Evolutionary conservation across 495 filamentous ascomycete species (phyloP).

Genomic region (Xeromyces bisporus): DNA sequence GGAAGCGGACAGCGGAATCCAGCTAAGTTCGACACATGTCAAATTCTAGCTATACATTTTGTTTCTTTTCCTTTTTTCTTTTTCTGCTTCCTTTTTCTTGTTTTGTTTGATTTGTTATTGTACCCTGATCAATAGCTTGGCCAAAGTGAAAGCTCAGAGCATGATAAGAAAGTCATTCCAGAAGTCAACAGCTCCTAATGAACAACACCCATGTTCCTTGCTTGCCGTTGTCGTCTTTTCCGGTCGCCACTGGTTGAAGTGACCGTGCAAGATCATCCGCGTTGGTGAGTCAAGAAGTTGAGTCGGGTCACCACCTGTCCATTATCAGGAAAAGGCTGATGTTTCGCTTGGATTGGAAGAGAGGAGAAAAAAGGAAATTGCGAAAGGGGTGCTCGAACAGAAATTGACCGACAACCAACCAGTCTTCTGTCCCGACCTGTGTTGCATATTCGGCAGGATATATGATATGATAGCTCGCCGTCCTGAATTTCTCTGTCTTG

Average conservation of each 20-base stretch:
- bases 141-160: conserved; percentile 4
- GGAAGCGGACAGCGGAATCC: conserved; percentile 11
- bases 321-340: conserved; percentile 7
- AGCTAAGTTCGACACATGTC: conserved; percentile 32
- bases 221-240: neutral
- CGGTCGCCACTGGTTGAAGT: neutral
- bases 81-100: conserved; percentile 1
- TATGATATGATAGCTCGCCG: no score
- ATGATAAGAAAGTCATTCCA: conserved; percentile 1
- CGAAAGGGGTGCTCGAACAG: no score
- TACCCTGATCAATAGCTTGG: conserved; percentile 24
- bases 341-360: neutral
- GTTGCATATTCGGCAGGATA: no score
- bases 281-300: conserved; percentile 8
- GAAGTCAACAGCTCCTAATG: conserved; percentile 1
- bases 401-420: no score
- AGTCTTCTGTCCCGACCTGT: no score
- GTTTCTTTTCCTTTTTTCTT: conserved; percentile 8
- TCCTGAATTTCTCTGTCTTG: no score
- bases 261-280: neutral
- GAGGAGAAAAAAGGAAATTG: neutral
- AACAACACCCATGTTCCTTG: neutral
- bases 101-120: conserved; percentile 12
- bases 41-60: conserved; percentile 18
- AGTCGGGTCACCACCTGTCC: no score